phyloP scores from a whole-genome alignment of 768 basidiomycete genomes.

The Pulveroboletus frians region DNA sequence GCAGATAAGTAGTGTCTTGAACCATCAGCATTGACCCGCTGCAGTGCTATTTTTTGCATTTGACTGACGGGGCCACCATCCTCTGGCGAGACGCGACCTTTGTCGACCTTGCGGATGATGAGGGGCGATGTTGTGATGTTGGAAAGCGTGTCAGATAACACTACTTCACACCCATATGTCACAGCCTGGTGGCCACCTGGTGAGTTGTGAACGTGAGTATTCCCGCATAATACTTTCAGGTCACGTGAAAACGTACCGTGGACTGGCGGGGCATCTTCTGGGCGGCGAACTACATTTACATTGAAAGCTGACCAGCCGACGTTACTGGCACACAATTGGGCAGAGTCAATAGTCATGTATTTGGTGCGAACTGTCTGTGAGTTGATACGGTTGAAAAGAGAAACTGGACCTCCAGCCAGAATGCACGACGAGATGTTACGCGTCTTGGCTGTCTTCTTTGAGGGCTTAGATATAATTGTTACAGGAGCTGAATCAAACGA shows the following conservation, averaged over 20 bases:
- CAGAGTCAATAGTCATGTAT: conserved; percentile 91
- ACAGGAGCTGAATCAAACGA: conserved; percentile 90
- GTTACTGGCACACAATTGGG: conserved; percentile 82
- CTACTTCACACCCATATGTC: conserved; percentile 86
- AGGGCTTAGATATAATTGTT: conserved; percentile 94
- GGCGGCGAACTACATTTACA: conserved; percentile 80
- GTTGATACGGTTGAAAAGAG: conserved; percentile 94
- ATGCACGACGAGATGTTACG: conserved; percentile 90
- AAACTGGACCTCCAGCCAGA: conserved; percentile 82
- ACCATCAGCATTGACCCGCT: conserved; percentile 76
- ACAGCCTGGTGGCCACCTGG: conserved; percentile 73
- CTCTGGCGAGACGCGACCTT: conserved; percentile 79
- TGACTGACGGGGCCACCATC: conserved; percentile 92
- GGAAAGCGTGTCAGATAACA: conserved; percentile 77
- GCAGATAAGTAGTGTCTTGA: conserved; percentile 85
- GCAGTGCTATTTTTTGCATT: conserved; percentile 93
- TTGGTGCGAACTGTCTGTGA: conserved; percentile 95
- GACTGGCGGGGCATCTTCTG: conserved; percentile 56
- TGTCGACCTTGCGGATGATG: conserved; percentile 89
- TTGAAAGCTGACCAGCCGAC: conserved; percentile 92
- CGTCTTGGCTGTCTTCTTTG: conserved; percentile 95
- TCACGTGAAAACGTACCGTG: conserved; percentile 61
- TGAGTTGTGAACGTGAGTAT: conserved; percentile 38
- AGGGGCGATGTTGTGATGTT: conserved; percentile 84
- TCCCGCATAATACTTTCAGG: conserved; percentile 32